Conservation (phyloP, 2,329 filamentous ascomycete genomes). For the Tolypocladium ophioglossoides region DNA sequence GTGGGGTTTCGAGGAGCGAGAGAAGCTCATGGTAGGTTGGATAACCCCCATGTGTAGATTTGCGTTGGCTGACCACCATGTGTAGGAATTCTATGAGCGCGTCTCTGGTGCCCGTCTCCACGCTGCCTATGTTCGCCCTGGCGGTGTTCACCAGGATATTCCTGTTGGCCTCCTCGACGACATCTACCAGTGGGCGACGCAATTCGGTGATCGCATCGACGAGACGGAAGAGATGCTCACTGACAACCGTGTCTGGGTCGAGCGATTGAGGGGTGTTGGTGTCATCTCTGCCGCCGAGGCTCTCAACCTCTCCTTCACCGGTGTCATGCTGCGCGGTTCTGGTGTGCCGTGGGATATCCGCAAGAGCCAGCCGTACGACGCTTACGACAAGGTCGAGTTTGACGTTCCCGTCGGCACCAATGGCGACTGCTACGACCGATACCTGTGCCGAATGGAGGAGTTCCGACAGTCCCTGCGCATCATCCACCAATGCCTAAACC, state of each 20-base stretch:
- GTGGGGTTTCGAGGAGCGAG: conserved; percentile 99
- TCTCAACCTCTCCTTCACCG: conserved; percentile 93
- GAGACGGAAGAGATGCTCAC: conserved; percentile 98
- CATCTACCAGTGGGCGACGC: conserved; percentile 99
- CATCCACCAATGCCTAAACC: conserved; percentile 97
- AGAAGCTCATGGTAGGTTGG: conserved; percentile 88
- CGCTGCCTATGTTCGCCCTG: conserved; percentile 91
- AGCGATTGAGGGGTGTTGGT: conserved; percentile 81
- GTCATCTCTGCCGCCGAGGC: conserved; percentile 87
- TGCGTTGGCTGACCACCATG: neutral
- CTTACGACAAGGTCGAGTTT: conserved; percentile 96
- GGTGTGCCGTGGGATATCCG: conserved; percentile 94
- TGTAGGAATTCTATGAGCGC: conserved; percentile 98
- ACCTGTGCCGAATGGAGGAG: conserved; percentile 98
- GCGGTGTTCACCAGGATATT: conserved; percentile 92
- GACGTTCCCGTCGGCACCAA: conserved; percentile 94
- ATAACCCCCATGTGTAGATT: neutral
- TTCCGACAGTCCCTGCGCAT: conserved; percentile 97
- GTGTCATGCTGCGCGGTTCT: conserved; percentile 95
- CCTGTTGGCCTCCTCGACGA: conserved; percentile 91
- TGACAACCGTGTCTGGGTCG: conserved; percentile 98
- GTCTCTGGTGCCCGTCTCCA: conserved; percentile 96
- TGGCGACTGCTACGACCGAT: conserved; percentile 98
- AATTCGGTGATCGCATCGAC: conserved; percentile 96
- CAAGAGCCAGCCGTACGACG: conserved; percentile 95